phyloP scores from a whole-genome alignment of 2,329 filamentous ascomycete species.

The Trichophyton simii region DNA sequence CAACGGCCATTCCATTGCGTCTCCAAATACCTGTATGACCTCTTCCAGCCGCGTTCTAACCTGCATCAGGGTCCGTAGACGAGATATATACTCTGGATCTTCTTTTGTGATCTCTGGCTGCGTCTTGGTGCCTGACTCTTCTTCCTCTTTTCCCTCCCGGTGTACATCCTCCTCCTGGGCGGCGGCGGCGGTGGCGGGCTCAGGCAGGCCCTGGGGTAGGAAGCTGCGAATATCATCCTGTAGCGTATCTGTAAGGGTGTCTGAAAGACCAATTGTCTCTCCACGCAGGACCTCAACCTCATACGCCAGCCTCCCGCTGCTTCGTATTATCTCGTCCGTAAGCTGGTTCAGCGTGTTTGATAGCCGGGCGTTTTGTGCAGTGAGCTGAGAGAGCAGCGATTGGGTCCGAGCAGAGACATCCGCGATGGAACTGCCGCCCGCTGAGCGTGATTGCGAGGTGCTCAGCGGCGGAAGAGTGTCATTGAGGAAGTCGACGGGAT shows the following conservation, averaged over 20 bases:
- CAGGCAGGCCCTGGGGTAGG: slow-evolving; percentile 40
- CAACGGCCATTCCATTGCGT: slow-evolving; percentile 90
- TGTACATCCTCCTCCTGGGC: slow-evolving; percentile 4
- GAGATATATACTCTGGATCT: slow-evolving; percentile 58
- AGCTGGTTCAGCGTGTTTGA: slow-evolving; percentile 72
- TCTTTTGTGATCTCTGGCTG: background rate
- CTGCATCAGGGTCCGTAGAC: slow-evolving; percentile 68
- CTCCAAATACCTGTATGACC: slow-evolving; percentile 82
- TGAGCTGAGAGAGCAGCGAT: slow-evolving; percentile 72
- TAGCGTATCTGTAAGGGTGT: slow-evolving; percentile 61
- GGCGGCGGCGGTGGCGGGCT: slow-evolving; percentile 1
- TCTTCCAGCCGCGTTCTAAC: slow-evolving; percentile 75
- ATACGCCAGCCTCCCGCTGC: slow-evolving; percentile 77
- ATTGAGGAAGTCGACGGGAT: slow-evolving; percentile 78
- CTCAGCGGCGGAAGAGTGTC: slow-evolving; percentile 57
- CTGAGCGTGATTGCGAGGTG: slow-evolving; percentile 29
- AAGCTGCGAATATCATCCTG: slow-evolving; percentile 62
- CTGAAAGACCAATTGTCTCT: slow-evolving; percentile 68
- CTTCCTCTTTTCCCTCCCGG: slow-evolving; percentile 8
- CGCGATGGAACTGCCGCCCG: slow-evolving; percentile 49
- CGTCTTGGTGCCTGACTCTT: background rate
- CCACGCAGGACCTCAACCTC: slow-evolving; percentile 89
- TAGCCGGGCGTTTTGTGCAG: slow-evolving; percentile 72
- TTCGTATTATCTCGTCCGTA: slow-evolving; percentile 87
- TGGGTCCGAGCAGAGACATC: slow-evolving; percentile 73